Evolutionary conservation across 2,329 filamentous ascomycete genomes (phyloP), one percentile per base, ranked within the genome.

Genomic region (Erysiphe neolycopersici): DNA sequence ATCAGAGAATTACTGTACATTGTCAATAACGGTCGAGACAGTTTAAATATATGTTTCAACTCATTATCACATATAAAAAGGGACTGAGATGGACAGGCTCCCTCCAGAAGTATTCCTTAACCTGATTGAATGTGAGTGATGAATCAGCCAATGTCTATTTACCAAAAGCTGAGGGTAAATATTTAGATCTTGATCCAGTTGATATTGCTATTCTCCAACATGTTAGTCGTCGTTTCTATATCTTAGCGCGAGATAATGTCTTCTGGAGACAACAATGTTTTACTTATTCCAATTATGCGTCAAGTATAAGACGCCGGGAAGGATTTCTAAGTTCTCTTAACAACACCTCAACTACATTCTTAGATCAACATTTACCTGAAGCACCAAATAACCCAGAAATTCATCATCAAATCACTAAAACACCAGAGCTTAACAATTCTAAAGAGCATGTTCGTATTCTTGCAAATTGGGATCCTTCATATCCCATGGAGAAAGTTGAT

Each of bases 381-480:
- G 19, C 45, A 40, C 51, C 48, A 22, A 55, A 54, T 50, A 53
- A 53, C n/a, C 36, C 51, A 11, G 51, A 50, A 11, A 47, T 52
- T 39, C 54, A 52, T 4, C 51, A 53, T 42, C 50, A 54, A 19
- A 19, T 43, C 11, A 41, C 47, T 41, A 42, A 50, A 26, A 47
- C 48, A 36, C 51, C 52, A 31, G 46, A 50, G 13, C 44, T 42
- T 41, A 48, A 54, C 46, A 22, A 50, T 31, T 52, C 54, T 38
- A 52, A 51, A 44, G 62, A 68, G 51, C 62, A 62, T 44, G 60
- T 62, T 18, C 68, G 73, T 42, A 68, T 81, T 45, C 63, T 79
- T 54, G 75, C 76, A 4, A 82, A 82, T 51, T 93, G 84, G 84
- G 82, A 93, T 51, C 81, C 81, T 0, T 72, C 71, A 0, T 83